Percentiles rank a stretch among this genome's conserved stretches.
Conservation (phyloP, 2,329 filamentous ascomycete species). For the Neonectria ditissima region DNA sequence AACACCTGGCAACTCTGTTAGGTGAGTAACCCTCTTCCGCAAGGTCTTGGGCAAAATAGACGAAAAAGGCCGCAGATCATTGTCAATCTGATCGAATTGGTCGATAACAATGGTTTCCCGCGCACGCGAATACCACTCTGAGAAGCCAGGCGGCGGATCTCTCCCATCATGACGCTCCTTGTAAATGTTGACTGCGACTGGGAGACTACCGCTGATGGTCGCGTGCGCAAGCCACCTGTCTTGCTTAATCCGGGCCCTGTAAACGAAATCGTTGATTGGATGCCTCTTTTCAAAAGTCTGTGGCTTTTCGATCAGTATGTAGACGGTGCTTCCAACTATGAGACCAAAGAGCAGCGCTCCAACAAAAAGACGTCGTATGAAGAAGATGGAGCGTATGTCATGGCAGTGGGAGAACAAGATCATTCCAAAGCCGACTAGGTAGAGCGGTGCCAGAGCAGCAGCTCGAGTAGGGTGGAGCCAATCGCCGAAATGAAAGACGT, state of each 20-base stretch:
- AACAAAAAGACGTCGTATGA: slow-evolving; percentile 56
- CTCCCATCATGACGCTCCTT: slow-evolving; percentile 69
- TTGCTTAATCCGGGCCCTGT: slow-evolving; percentile 59
- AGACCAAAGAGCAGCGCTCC: slow-evolving; percentile 54
- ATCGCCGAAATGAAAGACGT: slow-evolving; percentile 54
- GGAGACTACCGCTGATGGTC: slow-evolving; percentile 59
- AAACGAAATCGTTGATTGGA: slow-evolving; percentile 63
- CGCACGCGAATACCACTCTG: slow-evolving; percentile 86
- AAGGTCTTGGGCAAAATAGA: slow-evolving; percentile 75
- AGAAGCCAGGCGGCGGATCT: slow-evolving; percentile 82
- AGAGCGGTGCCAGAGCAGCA: slow-evolving; percentile 53
- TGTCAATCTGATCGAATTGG: slow-evolving; percentile 82
- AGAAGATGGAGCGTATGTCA: slow-evolving; percentile 57
- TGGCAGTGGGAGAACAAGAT: slow-evolving; percentile 57
- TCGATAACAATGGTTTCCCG: slow-evolving; percentile 80
- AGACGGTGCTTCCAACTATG: slow-evolving; percentile 53
- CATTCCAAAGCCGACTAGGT: slow-evolving; percentile 56
- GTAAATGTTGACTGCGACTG: slow-evolving; percentile 62
- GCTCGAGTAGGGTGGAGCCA: slow-evolving; percentile 58
- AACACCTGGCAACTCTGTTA: slow-evolving; percentile 57
- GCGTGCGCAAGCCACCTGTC: slow-evolving; percentile 64
- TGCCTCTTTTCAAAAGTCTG: slow-evolving; percentile 52
- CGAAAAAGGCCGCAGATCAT: slow-evolving; percentile 83
- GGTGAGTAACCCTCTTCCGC: slow-evolving; percentile 64
- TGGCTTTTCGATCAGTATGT: slow-evolving; percentile 48